phyloP scores from a whole-genome alignment of 2,329 filamentous ascomycete genomes.

The Septoria linicola region DNA sequence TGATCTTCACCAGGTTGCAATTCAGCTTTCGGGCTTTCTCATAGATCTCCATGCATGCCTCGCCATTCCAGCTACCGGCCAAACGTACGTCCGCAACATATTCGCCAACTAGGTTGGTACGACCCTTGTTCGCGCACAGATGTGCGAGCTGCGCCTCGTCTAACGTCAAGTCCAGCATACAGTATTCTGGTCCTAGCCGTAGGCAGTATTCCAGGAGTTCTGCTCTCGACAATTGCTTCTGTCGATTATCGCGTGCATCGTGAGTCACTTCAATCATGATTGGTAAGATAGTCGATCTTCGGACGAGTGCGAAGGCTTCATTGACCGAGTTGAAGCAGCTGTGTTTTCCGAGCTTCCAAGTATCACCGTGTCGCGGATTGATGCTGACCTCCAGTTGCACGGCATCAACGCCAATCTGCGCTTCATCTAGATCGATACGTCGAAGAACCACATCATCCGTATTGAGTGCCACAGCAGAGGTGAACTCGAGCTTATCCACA shows the following conservation, averaged over 20 bases:
- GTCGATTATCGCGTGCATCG: conserved; percentile 14
- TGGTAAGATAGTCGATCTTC: conserved; percentile 59
- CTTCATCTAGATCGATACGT: conserved; percentile 60
- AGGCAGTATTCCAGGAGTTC: conserved; percentile 58
- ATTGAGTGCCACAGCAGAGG: conserved; percentile 64
- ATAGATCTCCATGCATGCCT: conserved; percentile 58
- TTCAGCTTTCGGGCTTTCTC: conserved; percentile 57
- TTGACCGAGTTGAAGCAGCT: conserved; percentile 46
- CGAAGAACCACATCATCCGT: conserved; percentile 57
- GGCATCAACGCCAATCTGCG: conserved; percentile 66
- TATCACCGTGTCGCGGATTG: conserved; percentile 18
- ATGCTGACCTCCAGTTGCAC: conserved; percentile 55
- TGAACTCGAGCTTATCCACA: conserved; percentile 61
- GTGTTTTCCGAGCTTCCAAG: conserved; percentile 26
- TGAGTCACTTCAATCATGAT: conserved; percentile 44
- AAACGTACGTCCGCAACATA: conserved; percentile 42
- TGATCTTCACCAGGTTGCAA: conserved; percentile 63
- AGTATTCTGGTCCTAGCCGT: conserved; percentile 61
- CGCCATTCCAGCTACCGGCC: conserved; percentile 56
- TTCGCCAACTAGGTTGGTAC: conserved; percentile 62
- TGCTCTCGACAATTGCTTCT: conserved; percentile 27
- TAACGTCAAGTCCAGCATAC: conserved; percentile 60
- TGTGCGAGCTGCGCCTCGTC: conserved; percentile 53
- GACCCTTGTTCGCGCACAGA: conserved; percentile 53
- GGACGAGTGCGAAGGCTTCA: conserved; percentile 58